Evolutionary conservation across 1,284 basidiomycete genomes (phyloP), one percentile per base, ranked within the genome.

Genomic region (Pseudozyma pruni): DNA sequence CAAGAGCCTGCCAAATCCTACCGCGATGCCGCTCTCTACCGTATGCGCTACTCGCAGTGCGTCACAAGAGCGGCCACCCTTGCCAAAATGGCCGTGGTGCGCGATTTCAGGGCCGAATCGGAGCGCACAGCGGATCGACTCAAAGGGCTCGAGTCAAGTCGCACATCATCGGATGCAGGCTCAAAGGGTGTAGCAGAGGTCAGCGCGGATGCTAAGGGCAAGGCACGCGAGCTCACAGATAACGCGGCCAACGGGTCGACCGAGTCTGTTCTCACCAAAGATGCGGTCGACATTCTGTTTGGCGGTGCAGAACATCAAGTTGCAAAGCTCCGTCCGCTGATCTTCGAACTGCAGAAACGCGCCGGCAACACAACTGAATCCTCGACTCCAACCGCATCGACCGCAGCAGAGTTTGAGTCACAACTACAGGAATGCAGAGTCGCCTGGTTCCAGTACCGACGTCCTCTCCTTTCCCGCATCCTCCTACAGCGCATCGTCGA

Each of bases 41-140:
- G 68, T 3, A 74, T 80, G 75, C 67, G 79, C 8, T 78, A 77
- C 45, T 68, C 76, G 29, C 73, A 77, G 32, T 78, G 75, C 53
- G 54, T 77, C 25, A 69, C 71, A 0, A 42, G 76, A 10, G 76
- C 72, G 23, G 75, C 67, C 8, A 72, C 64, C 10, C 52, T 78
- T 2, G 73, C 68, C 16, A 72, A 74, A 47, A 60, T 78, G 61
- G 72, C 62, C 11, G 59, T 72, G 20, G 47, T 64, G 6, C 39
- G 55, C n/a, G 43, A 57, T 5, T 49, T 64, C 23, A 68, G 59
- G 39, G 19, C 61, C 1, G 29, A 59, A 20, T 38, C 47, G 11
- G 51, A 63, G 2, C 40, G 54, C 11, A 42, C 45, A 1, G 48
- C 51, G 1, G 49, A 54, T 3, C 50, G 54, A 8, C 23, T 76